phyloP scores from a whole-genome alignment of 495 filamentous ascomycete species.

The Rhypophila decipiens region DNA sequence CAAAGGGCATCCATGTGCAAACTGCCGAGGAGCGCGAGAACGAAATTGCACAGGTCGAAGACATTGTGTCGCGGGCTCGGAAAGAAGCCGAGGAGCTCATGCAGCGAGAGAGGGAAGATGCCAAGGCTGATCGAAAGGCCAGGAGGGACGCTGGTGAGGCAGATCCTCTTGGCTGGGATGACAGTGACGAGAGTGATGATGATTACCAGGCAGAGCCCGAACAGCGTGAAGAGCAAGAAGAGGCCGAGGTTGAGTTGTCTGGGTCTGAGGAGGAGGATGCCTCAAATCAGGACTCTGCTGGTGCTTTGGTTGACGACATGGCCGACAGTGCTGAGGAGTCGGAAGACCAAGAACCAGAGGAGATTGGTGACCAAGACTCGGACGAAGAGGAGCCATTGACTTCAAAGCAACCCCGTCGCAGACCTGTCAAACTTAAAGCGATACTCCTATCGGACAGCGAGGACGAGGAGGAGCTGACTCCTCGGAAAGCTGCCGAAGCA shows the following conservation, averaged over 20 bases:
- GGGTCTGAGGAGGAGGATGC: slow-evolving; percentile 33
- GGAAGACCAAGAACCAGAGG: slow-evolving; percentile 33
- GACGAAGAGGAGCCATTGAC: slow-evolving; percentile 33
- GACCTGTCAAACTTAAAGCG: slow-evolving; percentile 36
- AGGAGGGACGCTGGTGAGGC: slow-evolving; percentile 40
- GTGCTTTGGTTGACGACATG: slow-evolving; percentile 27
- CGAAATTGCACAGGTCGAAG: slow-evolving; percentile 72
- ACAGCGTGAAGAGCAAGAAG: slow-evolving; percentile 28
- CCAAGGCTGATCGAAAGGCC: slow-evolving; percentile 54
- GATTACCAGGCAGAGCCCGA: slow-evolving; percentile 37
- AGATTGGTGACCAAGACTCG: slow-evolving; percentile 32
- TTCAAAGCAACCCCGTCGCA: slow-evolving; percentile 27
- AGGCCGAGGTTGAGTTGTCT: slow-evolving; percentile 36
- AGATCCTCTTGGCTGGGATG: slow-evolving; percentile 52
- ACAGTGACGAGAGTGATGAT: slow-evolving; percentile 52
- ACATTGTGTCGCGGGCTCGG: slow-evolving; percentile 78
- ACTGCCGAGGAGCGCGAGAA: slow-evolving; percentile 79
- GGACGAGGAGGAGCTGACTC: slow-evolving; percentile 66
- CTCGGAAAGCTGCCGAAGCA: slow-evolving; percentile 45
- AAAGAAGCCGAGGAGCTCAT: slow-evolving; percentile 74
- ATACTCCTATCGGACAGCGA: slow-evolving; percentile 60
- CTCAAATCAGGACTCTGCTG: slow-evolving; percentile 7
- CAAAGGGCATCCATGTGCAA: slow-evolving; percentile 74
- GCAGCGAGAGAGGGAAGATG: slow-evolving; percentile 63
- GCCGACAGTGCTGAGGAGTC: slow-evolving; percentile 35